A percentile compares a stretch with the other conserved stretches of the same genome.
Conservation (phyloP, 768 basidiomycete species). For the Cystobasidium tubakii region DNA sequence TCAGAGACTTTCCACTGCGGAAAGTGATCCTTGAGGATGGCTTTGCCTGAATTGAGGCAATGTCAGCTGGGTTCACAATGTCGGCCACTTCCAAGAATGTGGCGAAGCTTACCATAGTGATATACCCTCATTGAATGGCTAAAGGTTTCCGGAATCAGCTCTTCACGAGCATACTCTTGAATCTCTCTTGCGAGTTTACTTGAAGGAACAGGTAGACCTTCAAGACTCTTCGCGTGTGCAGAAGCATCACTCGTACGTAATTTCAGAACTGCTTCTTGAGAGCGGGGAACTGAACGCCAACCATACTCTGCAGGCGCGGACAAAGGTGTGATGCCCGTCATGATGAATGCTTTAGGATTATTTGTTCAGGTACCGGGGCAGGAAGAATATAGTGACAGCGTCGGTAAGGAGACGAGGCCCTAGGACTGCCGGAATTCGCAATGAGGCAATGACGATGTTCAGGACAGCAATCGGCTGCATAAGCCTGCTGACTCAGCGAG, state of each 20-base stretch:
- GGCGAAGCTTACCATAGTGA: constrained; percentile 1
- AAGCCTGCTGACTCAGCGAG: not conserved
- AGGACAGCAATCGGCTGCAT: not conserved
- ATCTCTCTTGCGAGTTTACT: not conserved
- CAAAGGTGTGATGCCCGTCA: not conserved
- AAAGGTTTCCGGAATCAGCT: constrained; percentile 1
- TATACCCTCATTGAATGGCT: constrained; percentile 4
- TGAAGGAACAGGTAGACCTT: not conserved
- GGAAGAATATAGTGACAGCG: too few species aligned
- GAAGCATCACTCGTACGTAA: not conserved
- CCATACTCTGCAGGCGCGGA: not conserved
- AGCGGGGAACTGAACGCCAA: not conserved
- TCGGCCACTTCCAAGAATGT: not conserved
- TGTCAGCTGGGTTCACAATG: not conserved
- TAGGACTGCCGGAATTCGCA: too few species aligned
- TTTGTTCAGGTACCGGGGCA: too few species aligned
- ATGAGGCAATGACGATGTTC: not conserved
- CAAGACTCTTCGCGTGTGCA: not conserved
- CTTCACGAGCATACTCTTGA: not conserved
- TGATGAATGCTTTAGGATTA: not conserved
- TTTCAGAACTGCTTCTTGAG: constrained; percentile 4
- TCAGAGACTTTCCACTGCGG: not conserved
- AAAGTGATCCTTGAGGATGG: constrained; percentile 17
- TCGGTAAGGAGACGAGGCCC: too few species aligned
- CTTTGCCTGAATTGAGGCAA: not conserved